Evolutionary conservation across 495 filamentous ascomycete genomes (phyloP).

Genomic region (Penicillium soppii): DNA sequence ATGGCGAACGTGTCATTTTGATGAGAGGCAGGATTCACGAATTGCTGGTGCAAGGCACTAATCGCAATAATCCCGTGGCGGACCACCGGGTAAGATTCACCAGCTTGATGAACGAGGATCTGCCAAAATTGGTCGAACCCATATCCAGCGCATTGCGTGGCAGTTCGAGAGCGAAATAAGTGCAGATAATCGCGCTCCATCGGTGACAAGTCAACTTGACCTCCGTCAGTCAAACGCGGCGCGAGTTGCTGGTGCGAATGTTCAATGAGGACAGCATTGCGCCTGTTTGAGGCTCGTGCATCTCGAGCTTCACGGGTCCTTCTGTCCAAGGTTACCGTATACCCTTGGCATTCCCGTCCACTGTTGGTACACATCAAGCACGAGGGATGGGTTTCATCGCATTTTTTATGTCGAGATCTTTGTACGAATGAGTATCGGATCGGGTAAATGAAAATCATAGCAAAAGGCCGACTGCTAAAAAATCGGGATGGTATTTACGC

Average conservation of each 20-base stretch:
- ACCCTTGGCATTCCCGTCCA: slow-evolving; percentile 40
- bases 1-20: slow-evolving; percentile 29
- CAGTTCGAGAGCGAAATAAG: slow-evolving; percentile 19
- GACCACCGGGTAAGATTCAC: slow-evolving; percentile 46
- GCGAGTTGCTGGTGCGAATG: neutral
- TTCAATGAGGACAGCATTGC: neutral
- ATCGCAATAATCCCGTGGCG: slow-evolving; percentile 45
- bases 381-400: slow-evolving; percentile 57
- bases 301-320: slow-evolving; percentile 7
- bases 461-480: too few relatives aligned
- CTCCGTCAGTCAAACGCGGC: neutral
- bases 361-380: slow-evolving; percentile 51
- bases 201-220: slow-evolving; percentile 4
- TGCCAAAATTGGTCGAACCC: slow-evolving; percentile 48
- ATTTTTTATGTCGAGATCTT: slow-evolving; percentile 60
- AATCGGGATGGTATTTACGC: too few relatives aligned
- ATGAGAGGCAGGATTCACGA: neutral
- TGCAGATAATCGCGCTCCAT: slow-evolving; percentile 7
- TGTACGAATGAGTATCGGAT: neutral
- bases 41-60: slow-evolving; percentile 40
- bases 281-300: neutral
- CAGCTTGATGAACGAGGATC: slow-evolving; percentile 47
- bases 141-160: slow-evolving; percentile 40
- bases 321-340: neutral
- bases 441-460: too few relatives aligned